Conservation (phyloP, 495 filamentous ascomycete species). For the Jackrogersella minutella region DNA sequence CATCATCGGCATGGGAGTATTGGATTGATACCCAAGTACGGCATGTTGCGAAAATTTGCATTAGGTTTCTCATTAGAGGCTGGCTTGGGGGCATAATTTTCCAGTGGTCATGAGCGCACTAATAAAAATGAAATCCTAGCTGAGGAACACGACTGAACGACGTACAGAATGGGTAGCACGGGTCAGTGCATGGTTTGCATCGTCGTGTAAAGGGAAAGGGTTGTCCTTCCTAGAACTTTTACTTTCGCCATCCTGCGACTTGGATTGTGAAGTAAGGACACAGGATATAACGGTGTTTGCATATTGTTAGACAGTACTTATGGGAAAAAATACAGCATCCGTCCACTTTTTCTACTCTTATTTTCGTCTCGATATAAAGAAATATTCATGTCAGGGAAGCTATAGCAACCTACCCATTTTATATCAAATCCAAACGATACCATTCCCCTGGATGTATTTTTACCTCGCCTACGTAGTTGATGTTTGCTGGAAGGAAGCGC, state of each 20-base stretch:
- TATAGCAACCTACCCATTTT: too few relatives aligned
- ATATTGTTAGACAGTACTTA: conserved; percentile 16
- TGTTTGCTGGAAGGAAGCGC: too few relatives aligned
- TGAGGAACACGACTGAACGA: conserved; percentile 1
- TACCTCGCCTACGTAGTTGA: too few relatives aligned
- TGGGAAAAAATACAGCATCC: conserved; percentile 1
- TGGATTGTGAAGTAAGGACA: neutral
- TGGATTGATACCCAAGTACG: conserved; percentile 33
- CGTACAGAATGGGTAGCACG: neutral
- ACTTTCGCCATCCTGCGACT: neutral
- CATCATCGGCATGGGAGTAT: conserved; percentile 26
- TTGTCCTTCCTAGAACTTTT: neutral
- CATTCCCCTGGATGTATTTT: too few relatives aligned
- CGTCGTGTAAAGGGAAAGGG: neutral
- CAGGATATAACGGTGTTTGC: neutral
- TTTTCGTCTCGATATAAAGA: too few relatives aligned
- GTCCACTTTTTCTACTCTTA: neutral
- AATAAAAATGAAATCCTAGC: neutral
- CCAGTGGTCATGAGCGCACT: neutral
- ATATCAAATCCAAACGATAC: too few relatives aligned
- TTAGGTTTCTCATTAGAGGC: conserved; percentile 26
- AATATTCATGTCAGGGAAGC: too few relatives aligned
- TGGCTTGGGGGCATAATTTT: conserved; percentile 2
- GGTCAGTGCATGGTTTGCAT: conserved; percentile 1
- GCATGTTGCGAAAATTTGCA: conserved; percentile 27